These are phyloP conservation scores for Flaveria ramosissima DNA, from an alignment of 129 eudicot genomes.

Conservation along the genomic window DNA sequence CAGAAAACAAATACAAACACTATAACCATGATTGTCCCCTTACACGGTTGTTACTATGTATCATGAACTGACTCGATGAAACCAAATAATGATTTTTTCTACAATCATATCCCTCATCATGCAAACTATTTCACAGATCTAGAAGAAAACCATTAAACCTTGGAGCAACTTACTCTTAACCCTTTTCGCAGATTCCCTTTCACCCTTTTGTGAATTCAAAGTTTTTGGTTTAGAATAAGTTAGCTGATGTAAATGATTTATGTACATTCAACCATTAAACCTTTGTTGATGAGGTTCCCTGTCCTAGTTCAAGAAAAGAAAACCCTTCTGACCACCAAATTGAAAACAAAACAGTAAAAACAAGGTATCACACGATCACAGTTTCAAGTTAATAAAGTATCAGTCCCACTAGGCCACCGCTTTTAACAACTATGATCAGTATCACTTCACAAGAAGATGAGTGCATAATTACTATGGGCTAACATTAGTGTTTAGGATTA, in stretches of 20 bases:
- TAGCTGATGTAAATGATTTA: neutral
- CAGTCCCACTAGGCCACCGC: too few relatives aligned
- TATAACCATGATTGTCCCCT: neutral
- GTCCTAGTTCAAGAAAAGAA: neutral
- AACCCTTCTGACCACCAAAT: neutral
- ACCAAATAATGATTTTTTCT: neutral
- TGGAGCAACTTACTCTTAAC: neutral
- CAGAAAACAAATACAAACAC: neutral
- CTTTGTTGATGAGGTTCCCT: neutral
- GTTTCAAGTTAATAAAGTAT: neutral
- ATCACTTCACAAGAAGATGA: neutral
- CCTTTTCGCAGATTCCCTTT: neutral
- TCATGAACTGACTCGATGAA: neutral
- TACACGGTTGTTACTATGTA: neutral
- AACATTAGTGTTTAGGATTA: neutral
- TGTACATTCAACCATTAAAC: neutral
- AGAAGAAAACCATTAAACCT: too few relatives aligned
- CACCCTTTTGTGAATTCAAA: neutral
- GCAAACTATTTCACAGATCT: neutral
- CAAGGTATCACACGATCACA: neutral
- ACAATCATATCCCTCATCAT: neutral
- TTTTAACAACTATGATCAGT: too few relatives aligned
- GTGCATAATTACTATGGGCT: neutral
- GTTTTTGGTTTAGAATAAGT: neutral
- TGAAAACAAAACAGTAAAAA: neutral